Percentiles rank a stretch among this genome's conserved stretches.
Evolutionary conservation across 805 yeast species (phyloP).

Genomic region (Saccharomycopsis fibuligera): DNA sequence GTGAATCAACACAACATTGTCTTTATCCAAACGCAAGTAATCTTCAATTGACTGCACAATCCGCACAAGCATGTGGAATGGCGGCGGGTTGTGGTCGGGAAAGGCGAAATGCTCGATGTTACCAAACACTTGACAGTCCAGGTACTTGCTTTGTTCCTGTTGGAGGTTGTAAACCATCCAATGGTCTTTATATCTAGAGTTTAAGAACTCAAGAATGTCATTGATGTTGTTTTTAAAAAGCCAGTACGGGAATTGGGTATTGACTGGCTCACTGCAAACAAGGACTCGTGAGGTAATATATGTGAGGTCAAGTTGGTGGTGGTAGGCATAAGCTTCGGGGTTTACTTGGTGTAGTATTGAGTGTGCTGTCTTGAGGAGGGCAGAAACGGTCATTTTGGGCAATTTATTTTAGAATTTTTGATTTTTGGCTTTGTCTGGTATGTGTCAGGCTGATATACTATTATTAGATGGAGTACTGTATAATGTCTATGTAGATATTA

Average conservation of each 20-base stretch:
- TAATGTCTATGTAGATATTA: too few species aligned
- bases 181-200: conserved; percentile 38
- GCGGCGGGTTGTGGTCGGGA: conserved; percentile 75
- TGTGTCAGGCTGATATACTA: too few species aligned
- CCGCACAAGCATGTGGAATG: conserved; percentile 44
- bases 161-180: conserved; percentile 78
- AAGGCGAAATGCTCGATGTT: conserved; percentile 39
- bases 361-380: conserved; percentile 2
- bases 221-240: conserved; percentile 47
- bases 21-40: conserved; percentile 31
- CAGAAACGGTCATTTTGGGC: conserved; percentile 10
- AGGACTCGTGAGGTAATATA: conserved; percentile 59
- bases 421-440: too few species aligned
- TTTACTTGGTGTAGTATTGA: conserved; percentile 5
- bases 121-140: conserved; percentile 25
- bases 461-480: too few species aligned
- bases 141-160: conserved; percentile 45
- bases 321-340: conserved; percentile 2
- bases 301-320: conserved; percentile 48
- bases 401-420: too few species aligned
- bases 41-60: conserved; percentile 40
- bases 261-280: conserved; percentile 73
- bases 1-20: conserved; percentile 63
- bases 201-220: conserved; percentile 45
- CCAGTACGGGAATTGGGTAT: conserved; percentile 31